A percentile compares a stretch with the other conserved stretches of the same genome.
Conservation (phyloP, 1,284 basidiomycete species). For the Malassezia vespertilionis region DNA sequence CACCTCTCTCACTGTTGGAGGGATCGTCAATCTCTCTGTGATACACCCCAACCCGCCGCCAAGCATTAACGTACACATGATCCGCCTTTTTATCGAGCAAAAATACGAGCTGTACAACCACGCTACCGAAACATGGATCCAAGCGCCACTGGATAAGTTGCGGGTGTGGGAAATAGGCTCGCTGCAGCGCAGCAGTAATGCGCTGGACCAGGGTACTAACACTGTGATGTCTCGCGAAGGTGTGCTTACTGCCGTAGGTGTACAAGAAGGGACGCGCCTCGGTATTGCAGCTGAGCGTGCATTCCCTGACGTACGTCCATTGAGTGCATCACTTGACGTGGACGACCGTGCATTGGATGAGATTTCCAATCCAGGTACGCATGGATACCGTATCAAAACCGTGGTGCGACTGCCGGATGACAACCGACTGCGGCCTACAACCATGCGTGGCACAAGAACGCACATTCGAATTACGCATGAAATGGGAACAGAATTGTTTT, state of each 20-base stretch:
- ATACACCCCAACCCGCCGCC: slow-evolving; percentile 41
- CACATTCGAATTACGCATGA: slow-evolving; percentile 44
- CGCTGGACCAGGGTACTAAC: background rate
- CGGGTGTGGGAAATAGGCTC: slow-evolving; percentile 41
- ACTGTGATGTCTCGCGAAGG: slow-evolving; percentile 7
- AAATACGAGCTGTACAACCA: slow-evolving; percentile 41
- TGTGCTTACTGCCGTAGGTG: slow-evolving; percentile 9
- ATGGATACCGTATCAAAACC: slow-evolving; percentile 39
- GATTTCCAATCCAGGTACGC: background rate
- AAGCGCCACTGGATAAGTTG: slow-evolving; percentile 37
- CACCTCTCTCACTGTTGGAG: slow-evolving; percentile 42
- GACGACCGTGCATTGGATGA: background rate
- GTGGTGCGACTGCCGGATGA: slow-evolving; percentile 42
- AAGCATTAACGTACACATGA: slow-evolving; percentile 36
- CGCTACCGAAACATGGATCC: slow-evolving; percentile 30
- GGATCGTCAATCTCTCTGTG: slow-evolving; percentile 29
- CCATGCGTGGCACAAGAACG: slow-evolving; percentile 36
- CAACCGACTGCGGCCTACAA: slow-evolving; percentile 35
- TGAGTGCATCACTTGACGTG: background rate
- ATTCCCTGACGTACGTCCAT: background rate
- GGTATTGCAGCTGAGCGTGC: slow-evolving; percentile 1
- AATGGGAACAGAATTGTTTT: slow-evolving; percentile 40
- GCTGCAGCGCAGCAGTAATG: slow-evolving; percentile 21
- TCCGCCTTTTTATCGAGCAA: slow-evolving; percentile 43
- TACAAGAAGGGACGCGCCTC: slow-evolving; percentile 3